Evolutionary conservation across 345 rosid species (phyloP), one percentile per base, ranked within the genome.

Genomic region (Camelina neglecta): DNA sequence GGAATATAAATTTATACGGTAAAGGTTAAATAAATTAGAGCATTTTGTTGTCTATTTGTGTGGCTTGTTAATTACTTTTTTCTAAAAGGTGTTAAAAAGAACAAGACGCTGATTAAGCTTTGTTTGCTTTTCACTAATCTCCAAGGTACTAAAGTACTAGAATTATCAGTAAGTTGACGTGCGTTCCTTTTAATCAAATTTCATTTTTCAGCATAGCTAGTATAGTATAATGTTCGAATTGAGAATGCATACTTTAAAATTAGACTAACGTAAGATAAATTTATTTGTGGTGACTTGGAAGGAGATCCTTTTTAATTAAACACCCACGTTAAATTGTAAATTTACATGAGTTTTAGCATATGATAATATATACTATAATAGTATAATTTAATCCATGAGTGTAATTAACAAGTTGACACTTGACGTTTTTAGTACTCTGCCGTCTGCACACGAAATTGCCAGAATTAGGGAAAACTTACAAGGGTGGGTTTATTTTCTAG

Each of bases 11-110:
- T 13, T 13, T 44, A 44, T 13, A 29, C 36, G n/a, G 12, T 51
- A 62, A 60, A 61, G 72, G 59, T 29, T 29, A 29, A 24, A 24
- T 53, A 53, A 42, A n/a, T 45, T 57, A 57, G 65, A 66, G 69
- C 5, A 66, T 8, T 35, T 24, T 33, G n/a, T 29, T 74, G 33
- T 9, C 55, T 5, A 51, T 69, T 57, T 7, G 38, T 33, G 36
- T 45, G 15, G 42, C 33, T 45, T 70, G 31, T 33, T 33, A 59
- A 20, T 33, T 55, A 20, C 0, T 65, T 45, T 65, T 13, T 53
- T 55, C 21, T 13, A 65, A 24, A 45, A 7, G 67, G 9, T 42
- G 51, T 41, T 41, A 7, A 24, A 23, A 44, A 63, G 12, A 21
- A 47, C 54, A 47, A 65, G 29, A 47, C 16, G 35, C 50, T 42